phyloP scores from a whole-genome alignment of 306 rosid genomes.

The Lathyrus oleraceus region DNA sequence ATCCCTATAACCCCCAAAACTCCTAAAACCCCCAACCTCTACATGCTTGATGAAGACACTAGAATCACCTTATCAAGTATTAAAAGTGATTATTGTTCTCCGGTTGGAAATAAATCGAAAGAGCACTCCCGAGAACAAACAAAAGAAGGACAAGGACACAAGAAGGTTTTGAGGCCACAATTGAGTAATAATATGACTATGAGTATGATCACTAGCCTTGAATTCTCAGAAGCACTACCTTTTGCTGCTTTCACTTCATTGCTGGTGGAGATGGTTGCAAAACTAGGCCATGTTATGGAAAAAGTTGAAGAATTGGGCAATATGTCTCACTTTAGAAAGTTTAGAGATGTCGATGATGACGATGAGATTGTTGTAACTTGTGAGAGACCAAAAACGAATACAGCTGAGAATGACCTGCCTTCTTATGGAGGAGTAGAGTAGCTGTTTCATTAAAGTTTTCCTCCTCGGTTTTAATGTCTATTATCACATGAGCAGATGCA shows the following conservation, averaged over 20 bases:
- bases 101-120: constrained; percentile 44
- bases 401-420: constrained; percentile 36
- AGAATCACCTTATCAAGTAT: constrained; percentile 48
- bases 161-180: constrained; percentile 65
- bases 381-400: constrained; percentile 42
- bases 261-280: constrained; percentile 80
- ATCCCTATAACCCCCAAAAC: constrained; percentile 42
- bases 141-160: constrained; percentile 43
- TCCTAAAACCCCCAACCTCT: constrained; percentile 42
- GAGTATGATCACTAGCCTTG: constrained; percentile 63
- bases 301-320: constrained; percentile 70
- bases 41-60: constrained; percentile 34
- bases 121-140: constrained; percentile 24
- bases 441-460: neutral
- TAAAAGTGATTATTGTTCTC: constrained; percentile 52
- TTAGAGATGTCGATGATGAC: constrained; percentile 43
- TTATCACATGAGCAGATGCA: neutral
- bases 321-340: constrained; percentile 65
- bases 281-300: constrained; percentile 68
- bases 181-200: constrained; percentile 60
- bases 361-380: constrained; percentile 55
- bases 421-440: constrained; percentile 48
- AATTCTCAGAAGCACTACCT: constrained; percentile 85
- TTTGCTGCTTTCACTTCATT: constrained; percentile 83
- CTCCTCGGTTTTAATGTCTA: neutral